phyloP scores from a whole-genome alignment of 2,329 filamentous ascomycete genomes.

The Cryphonectria naterciae region DNA sequence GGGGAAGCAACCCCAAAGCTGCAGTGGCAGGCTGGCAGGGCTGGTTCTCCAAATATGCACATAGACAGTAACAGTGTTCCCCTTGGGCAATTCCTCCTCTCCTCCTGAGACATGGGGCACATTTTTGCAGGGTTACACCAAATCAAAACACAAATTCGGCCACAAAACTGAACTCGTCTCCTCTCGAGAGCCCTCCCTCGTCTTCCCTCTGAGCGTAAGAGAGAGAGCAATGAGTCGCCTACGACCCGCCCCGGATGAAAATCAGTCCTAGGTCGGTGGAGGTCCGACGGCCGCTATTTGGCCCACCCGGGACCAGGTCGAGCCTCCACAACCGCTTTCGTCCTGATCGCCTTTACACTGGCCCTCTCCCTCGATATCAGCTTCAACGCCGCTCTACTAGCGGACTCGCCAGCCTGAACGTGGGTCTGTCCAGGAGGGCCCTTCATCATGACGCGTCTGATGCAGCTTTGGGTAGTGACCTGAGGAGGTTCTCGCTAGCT shows the following conservation, averaged over 20 bases:
- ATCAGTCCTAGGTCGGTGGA: conserved; percentile 23
- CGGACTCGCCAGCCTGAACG: not conserved
- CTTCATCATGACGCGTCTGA: not conserved
- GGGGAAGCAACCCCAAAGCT: conserved; percentile 2
- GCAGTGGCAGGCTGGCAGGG: not conserved
- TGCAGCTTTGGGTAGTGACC: not conserved
- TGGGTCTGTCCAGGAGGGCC: not conserved
- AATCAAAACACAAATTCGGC: not conserved
- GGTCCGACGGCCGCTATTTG: conserved; percentile 18
- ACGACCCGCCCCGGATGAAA: conserved; percentile 28
- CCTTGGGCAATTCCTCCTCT: not conserved
- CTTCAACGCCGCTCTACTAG: not conserved
- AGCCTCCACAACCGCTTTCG: not conserved
- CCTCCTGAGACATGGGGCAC: not conserved
- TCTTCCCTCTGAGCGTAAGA: not conserved
- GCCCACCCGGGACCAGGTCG: conserved; percentile 9
- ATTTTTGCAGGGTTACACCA: not conserved
- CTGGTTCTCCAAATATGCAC: not conserved
- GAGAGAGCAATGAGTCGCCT: conserved; percentile 2
- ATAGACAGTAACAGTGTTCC: not conserved
- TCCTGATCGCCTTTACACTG: not conserved
- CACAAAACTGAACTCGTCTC: not conserved
- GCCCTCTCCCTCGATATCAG: not conserved
- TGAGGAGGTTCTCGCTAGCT: not conserved
- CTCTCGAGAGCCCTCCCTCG: not conserved